Conservation (phyloP, 345 rosid species). For the Dipteronia sinensis region DNA sequence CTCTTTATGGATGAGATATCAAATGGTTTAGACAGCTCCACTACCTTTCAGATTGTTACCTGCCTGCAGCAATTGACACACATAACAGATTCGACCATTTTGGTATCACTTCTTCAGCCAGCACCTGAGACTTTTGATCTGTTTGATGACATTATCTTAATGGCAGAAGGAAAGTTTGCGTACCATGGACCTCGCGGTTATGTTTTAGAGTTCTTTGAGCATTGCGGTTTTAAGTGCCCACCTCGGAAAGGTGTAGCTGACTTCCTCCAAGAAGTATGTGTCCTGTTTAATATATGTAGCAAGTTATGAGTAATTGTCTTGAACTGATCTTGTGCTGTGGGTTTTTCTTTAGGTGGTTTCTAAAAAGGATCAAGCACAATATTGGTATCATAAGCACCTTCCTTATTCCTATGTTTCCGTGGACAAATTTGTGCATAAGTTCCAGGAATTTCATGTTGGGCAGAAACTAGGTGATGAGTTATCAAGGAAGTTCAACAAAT, state of each 20-base stretch:
- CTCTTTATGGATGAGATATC: constrained; percentile 85
- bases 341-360: constrained; percentile 46
- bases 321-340: background rate
- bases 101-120: constrained; percentile 78
- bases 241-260: constrained; percentile 70
- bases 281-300: constrained; percentile 1
- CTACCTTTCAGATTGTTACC: constrained; percentile 66
- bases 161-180: constrained; percentile 66
- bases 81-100: constrained; percentile 49
- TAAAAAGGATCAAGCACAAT: constrained; percentile 65
- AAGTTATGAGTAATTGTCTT: background rate
- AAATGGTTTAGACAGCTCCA: constrained; percentile 74
- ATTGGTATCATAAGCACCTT: constrained; percentile 41
- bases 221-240: constrained; percentile 73
- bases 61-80: constrained; percentile 70
- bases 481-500: constrained; percentile 36
- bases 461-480: constrained; percentile 44
- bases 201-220: constrained; percentile 60
- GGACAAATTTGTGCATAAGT: constrained; percentile 39
- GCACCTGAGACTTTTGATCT: constrained; percentile 79
- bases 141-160: constrained; percentile 67
- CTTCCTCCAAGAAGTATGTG: constrained; percentile 66
- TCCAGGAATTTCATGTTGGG: constrained; percentile 42
- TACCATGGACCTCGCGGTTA: constrained; percentile 63
- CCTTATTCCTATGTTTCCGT: constrained; percentile 51